Percentiles rank a stretch among this genome's conserved stretches.
Conservation (phyloP, 176 grass and related monocot genomes). For the Tillandsia fasciculata region DNA sequence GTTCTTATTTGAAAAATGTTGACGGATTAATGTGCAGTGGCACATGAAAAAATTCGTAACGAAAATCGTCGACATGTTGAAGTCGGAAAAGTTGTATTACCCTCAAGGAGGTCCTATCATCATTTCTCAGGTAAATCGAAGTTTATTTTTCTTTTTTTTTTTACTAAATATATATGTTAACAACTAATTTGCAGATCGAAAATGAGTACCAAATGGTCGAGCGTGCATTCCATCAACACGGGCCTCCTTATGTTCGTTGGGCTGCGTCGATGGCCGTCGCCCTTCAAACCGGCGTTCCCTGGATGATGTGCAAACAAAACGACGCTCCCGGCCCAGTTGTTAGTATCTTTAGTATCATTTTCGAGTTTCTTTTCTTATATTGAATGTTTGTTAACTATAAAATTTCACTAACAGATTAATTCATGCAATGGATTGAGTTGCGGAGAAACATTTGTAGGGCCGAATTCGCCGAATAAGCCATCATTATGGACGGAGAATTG, state of each 20-base stretch:
- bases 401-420: constrained; percentile 53
- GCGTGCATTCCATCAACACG: constrained; percentile 51
- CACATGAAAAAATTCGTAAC: constrained; percentile 69
- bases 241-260: constrained; percentile 55
- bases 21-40: constrained; percentile 33
- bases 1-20: background rate
- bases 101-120: constrained; percentile 86
- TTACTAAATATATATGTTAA: background rate
- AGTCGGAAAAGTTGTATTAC: constrained; percentile 47
- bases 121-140: constrained; percentile 48
- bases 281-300: constrained; percentile 71
- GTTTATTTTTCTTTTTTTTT: background rate
- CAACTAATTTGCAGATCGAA: constrained; percentile 45
- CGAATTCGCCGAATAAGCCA: constrained; percentile 77
- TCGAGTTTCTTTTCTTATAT: background rate
- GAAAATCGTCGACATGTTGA: constrained; percentile 58
- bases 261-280: constrained; percentile 66
- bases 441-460: constrained; percentile 68
- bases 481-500: constrained; percentile 91
- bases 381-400: background rate
- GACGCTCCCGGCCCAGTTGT: constrained; percentile 91
- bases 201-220: constrained; percentile 86
- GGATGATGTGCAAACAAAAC: constrained; percentile 95
- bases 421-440: constrained; percentile 74
- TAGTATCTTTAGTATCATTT: constrained; percentile 12